Evolutionary conservation across 176 grass and related monocot species (phyloP).

Genomic region (Eleusine coracana): DNA sequence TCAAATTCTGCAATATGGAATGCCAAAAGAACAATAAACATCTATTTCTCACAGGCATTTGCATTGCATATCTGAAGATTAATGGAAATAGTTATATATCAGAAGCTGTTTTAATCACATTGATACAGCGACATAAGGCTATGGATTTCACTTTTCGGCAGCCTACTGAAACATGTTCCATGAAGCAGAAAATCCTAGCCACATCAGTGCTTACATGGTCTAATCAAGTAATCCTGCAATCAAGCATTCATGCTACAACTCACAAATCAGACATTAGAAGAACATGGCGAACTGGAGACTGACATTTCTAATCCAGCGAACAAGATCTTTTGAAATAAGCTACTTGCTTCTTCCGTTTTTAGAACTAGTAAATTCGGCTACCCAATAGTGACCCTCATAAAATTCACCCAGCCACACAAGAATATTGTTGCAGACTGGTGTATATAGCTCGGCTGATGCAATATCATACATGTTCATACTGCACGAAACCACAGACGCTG

Average conservation of each 20-base stretch:
- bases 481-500: neutral
- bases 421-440: neutral
- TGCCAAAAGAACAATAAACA: neutral
- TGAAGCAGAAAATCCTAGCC: neutral
- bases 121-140: neutral
- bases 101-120: slow-evolving; percentile 12
- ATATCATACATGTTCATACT: slow-evolving; percentile 1
- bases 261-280: neutral
- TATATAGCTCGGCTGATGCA: neutral
- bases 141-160: neutral
- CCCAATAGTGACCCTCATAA: neutral
- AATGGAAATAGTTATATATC: neutral
- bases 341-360: neutral
- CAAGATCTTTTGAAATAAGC: neutral
- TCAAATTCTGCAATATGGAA: slow-evolving; percentile 10
- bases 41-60: neutral
- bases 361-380: neutral
- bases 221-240: neutral
- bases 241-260: neutral
- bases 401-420: neutral
- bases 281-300: neutral
- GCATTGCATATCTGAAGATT: neutral
- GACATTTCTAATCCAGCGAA: neutral
- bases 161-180: neutral
- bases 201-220: neutral